These are phyloP conservation scores for Fusarium illudens DNA, from an alignment of 2,329 filamentous ascomycete species.

Conservation along the genomic window DNA sequence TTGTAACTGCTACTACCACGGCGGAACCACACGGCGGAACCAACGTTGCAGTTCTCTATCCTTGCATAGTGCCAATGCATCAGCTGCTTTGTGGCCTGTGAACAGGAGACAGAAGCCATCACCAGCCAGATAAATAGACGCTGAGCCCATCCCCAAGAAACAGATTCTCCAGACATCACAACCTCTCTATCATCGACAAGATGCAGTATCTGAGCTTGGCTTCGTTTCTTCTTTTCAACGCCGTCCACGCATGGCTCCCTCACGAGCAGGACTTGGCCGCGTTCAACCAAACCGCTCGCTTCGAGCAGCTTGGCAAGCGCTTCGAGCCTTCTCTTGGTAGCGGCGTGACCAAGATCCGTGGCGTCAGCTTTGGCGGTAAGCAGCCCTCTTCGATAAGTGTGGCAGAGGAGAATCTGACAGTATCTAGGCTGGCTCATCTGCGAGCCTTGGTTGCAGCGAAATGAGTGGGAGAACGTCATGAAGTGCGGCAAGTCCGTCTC, in stretches of 20 bases:
- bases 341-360: conserved; percentile 26
- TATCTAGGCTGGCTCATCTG: conserved; percentile 25
- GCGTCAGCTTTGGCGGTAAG: conserved; percentile 28
- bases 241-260: conserved; percentile 26
- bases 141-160: not conserved
- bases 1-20: not conserved
- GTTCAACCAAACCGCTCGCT: conserved; percentile 27
- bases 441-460: conserved; percentile 16
- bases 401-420: not conserved
- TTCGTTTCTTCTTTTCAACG: conserved; percentile 1
- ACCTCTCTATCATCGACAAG: not conserved
- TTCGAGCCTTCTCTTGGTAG: conserved; percentile 13
- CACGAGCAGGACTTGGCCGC: conserved; percentile 24
- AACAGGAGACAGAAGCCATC: not conserved
- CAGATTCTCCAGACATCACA: not conserved
- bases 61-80: not conserved
- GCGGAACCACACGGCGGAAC: too few relatives aligned
- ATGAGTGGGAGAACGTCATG: conserved; percentile 19
- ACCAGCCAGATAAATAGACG: not conserved
- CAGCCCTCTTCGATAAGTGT: not conserved
- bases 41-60: not conserved
- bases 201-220: not conserved
- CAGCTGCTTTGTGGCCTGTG: not conserved
- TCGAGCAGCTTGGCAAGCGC: conserved; percentile 25
- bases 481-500: conserved; percentile 15